Base-by-base conservation (phyloP, 2,329 filamentous ascomycete species). In the Zasmidium citrigriseum region DNA sequence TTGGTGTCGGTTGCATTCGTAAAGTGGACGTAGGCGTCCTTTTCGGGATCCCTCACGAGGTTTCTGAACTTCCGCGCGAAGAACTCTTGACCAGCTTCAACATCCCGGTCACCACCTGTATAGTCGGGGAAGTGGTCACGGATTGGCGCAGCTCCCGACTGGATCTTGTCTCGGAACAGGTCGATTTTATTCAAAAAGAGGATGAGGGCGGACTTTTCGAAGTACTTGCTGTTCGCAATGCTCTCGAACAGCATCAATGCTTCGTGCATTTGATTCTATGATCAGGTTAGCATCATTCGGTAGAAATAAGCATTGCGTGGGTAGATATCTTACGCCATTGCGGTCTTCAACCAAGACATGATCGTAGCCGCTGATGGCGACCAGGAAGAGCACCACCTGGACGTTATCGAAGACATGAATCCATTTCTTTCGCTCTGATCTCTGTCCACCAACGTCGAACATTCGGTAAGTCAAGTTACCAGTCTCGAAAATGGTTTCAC, bases 381-480 rank as follows among this genome's bases (percentile, higher is more conserved):
- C 93, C 66, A 98, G 84, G 78, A 98, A 98, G 44, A 98, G 81
- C 54, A 98, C 82, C 67, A 91, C 93, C 71, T 95, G 92, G 62
- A 96, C 92, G 64, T 95, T 95, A 74, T 96, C 92, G 73, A 96
- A 96, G 72, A 92, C 95, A 75, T 96, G 92, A 63, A 96, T 96
- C 92, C 93, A 97, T 86, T 97, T 97, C 89, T 97, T 97, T 75
- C 93, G 88, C 79, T 97, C 93, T 5, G 91, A 96, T 75, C 93
- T 86, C 78, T 96, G 93, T 65, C 93, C 93, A 83, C 93, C 93
- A 47, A 97, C 93, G 72, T 97, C 93, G 78, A 96, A 96, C 93
- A 97, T 96, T 67, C 92, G 87, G 81, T 96, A 97, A 58, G 92
- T 96, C 65, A 97, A 82, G 71, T 96, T 90, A 66, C 91, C 92